Evolutionary conservation across 768 basidiomycete species (phyloP), one percentile per base, ranked within the genome.

Genomic region (Hericium alpestre): DNA sequence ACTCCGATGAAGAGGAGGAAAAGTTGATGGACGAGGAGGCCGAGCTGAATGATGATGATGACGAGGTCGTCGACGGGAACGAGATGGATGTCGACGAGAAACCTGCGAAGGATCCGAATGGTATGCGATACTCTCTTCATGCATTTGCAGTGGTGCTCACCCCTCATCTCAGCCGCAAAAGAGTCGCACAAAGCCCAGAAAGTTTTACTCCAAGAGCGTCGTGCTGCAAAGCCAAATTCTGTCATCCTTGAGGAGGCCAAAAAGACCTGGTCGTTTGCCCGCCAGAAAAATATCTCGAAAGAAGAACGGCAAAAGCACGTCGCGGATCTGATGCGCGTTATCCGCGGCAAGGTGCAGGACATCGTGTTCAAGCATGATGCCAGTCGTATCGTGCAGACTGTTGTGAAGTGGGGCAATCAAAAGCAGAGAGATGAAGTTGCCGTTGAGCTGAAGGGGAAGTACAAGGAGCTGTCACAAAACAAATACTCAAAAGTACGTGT

Each of bases 281-380:
- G 83, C 56, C 80, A 87, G 69, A 87, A 86, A 70, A 81, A 82
- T 51, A 77, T 93, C 40, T 71, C 82, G 0, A 72, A 83, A 20
- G 69, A 80, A 23, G 87, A 94, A 64, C 81, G 93, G 23, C 82
- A 84, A 61, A 81, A 83, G 63, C 83, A 91, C 51, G 74, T 95
- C 57, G 73, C 77, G 49, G 79, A 82, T 25, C 77, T 97, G 9
- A 90, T 91, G 82, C 72, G 74, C 32, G 76, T 86, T 48, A 82
- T 93, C 20, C 81, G 86, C 20, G 92, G 91, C 4, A 83, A 84
- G 62, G 83, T 95, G 47, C 84, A 84, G 58, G 92, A 93, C 37
- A 83, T 95, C 39, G 85, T 89, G 1, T 79, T 90, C 66, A 94
- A 93, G 69, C 93, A 95, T 65, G 92, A 95, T 69, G 92, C 91